Evolutionary conservation across 306 rosid species (phyloP), one percentile per base, ranked within the genome.

Genomic region (Trichosanthes truncata): DNA sequence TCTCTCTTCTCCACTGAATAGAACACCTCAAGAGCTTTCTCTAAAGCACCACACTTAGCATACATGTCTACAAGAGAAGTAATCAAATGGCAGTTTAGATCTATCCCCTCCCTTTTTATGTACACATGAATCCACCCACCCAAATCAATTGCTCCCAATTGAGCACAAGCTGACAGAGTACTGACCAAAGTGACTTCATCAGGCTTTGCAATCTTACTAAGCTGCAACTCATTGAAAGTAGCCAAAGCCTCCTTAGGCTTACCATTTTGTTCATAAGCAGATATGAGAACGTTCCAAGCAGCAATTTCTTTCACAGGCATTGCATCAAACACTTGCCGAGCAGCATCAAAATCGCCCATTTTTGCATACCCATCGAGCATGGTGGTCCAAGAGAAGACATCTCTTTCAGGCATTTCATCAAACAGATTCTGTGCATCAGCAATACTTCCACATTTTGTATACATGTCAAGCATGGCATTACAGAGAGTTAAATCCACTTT

Each of bases 381-480:
- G 29, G 92, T 86, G 46, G 92, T 90, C 95, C 92, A 88, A 11
- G 91, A 87, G 51, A 90, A 84, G n/a, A 90, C 69, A 59, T 90
- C 95, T 84, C 82, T 90, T 78, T 90, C 91, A 5, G 46, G 87
- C 91, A 90, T 90, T 79, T 69, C 79, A 76, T 83, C 84, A 67
- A 90, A 90, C 84, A 88, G 81, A 23, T 40, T 79, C 77, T 83
- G 69, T 3, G 93, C 90, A 79, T 89, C 90, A 43, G 61, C 82
- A 29, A 87, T 40, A 13, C 89, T 82, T 81, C 90, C 87, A 26
- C 96, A 90, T 77, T 89, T 91, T 33, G 82, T 81, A 74, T 80
- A 87, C 96, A 91, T 89, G 59, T 91, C 96, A 25, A 89, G 88
- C 84, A 87, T 89, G 59, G 93, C 91, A 78, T 89, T 91, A 48